Evolutionary conservation across 2,329 filamentous ascomycete genomes (phyloP), one percentile per base, ranked within the genome.

Genomic region (Didymella pomorum): DNA sequence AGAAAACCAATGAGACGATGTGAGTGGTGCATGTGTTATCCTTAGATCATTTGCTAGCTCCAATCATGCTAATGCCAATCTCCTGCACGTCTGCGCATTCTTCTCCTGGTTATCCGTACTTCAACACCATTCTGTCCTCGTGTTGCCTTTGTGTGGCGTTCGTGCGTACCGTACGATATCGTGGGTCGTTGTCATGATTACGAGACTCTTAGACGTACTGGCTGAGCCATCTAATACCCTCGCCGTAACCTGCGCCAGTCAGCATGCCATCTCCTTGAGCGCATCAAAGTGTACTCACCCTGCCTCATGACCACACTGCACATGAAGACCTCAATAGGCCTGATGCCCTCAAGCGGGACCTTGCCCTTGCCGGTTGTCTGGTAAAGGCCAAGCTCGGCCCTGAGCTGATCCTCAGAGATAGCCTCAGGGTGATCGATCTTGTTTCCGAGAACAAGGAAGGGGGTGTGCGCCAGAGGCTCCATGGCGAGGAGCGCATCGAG

Each of bases 391-490:
- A 98, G 84, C 79, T 94, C 90, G 77, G 93, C 89, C 79, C 94
- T 87, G 75, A 97, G 86, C 82, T 97, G 92, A 71, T 98, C 94
- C 85, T 99, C 94, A 66, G 90, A 93, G 52, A 97, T 89, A 64
- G 94, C 94, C 71, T 95, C 90, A 53, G 93, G 93, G 82, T 98
- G 93, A 79, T 99, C 95, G 79, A 98, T 99, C 88, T 98, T 99
- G 87, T 98, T 98, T 71, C 94, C 94, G 65, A 99, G 87, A 69
- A 99, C 87, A 59, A 97, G 87, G 80, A 98, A 97, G 50, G 95
- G 94, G 9, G 96, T 94, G 84, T 96, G 97, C 76, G 87, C 83
- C 41, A 98, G 86, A 76, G 97, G 94, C 82, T 98, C 94, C 93
- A 98, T 97, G 62, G 91, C 88, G 66, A 99, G 86, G 53, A 98